Evolutionary conservation across 2,329 filamentous ascomycete genomes (phyloP).

Genomic region (Colletotrichum tabaci): DNA sequence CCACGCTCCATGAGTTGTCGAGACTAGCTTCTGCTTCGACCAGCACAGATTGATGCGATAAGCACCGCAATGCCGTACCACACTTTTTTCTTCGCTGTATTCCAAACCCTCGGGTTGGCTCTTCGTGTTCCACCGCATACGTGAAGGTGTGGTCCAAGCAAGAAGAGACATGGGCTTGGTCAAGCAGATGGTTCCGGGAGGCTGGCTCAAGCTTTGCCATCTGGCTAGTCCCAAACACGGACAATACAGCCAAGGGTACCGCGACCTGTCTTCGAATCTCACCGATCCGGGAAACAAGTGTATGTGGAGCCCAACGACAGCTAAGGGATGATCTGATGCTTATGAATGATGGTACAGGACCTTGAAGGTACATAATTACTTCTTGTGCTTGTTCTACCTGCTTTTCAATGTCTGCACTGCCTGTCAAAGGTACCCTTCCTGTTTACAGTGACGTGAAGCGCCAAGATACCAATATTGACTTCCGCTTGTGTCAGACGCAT

Average conservation of each 20-base stretch:
- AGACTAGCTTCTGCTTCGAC: background rate
- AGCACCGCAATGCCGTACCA: background rate
- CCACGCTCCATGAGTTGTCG: background rate
- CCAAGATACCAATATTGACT: background rate
- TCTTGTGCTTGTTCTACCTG: background rate
- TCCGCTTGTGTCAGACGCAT: background rate
- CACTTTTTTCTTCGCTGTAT: background rate
- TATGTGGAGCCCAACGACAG: background rate
- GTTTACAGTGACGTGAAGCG: background rate
- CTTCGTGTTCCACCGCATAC: background rate
- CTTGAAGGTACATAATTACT: background rate
- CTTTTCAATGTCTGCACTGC: background rate
- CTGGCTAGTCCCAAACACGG: background rate
- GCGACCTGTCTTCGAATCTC: background rate
- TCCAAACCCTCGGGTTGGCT: background rate
- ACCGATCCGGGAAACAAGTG: background rate
- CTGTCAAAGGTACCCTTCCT: background rate
- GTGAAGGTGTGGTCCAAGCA: slow-evolving; percentile 20
- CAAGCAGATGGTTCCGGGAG: background rate
- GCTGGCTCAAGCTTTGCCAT: background rate
- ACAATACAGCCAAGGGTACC: background rate
- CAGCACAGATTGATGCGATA: background rate
- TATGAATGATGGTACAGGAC: background rate
- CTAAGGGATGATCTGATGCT: slow-evolving; percentile 1
- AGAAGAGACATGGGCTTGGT: background rate